Conservation (phyloP, 352 stramenopile species). For the Phytopythium cucurbitacearum region DNA sequence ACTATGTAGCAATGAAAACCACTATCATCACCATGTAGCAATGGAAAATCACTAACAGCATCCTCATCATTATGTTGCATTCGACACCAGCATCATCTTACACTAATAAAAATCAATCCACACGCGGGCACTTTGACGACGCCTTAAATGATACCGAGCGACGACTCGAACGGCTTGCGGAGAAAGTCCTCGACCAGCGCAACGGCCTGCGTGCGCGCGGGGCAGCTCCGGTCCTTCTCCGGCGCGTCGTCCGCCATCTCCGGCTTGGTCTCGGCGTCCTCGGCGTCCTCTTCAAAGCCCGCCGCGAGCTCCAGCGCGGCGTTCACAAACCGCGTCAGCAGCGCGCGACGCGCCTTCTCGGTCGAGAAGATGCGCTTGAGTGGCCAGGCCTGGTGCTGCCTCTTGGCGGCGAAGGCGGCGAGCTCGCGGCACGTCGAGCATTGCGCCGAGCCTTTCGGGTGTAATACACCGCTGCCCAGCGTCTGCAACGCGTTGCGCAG, state of each 20-base stretch:
- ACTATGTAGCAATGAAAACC: no score
- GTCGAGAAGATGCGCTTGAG: constrained; percentile 18
- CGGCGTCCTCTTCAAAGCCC: constrained; percentile 6
- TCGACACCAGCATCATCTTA: not conserved
- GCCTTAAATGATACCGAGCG: constrained; percentile 30
- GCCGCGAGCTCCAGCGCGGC: constrained; percentile 16
- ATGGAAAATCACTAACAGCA: no score
- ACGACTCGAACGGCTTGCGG: constrained; percentile 14
- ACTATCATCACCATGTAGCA: no score
- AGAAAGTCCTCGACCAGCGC: constrained; percentile 23
- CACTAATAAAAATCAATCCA: not conserved
- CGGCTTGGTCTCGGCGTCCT: constrained; percentile 1
- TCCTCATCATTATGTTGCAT: no score
- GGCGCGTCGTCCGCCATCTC: constrained; percentile 6
- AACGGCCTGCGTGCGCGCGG: constrained; percentile 9
- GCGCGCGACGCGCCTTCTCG: constrained; percentile 17
- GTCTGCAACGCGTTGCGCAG: constrained; percentile 9
- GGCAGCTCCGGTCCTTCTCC: constrained; percentile 9
- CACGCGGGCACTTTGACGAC: not conserved
- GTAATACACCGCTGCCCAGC: constrained; percentile 5
- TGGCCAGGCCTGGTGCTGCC: constrained; percentile 16
- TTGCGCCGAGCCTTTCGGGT: constrained; percentile 1
- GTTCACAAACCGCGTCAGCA: constrained; percentile 25
- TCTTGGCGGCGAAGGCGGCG: constrained; percentile 4
- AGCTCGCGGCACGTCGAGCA: constrained; percentile 20